Conservation (phyloP, 1,139 yeast genomes). For the Hemisphaericaspora xylanilytica region DNA sequence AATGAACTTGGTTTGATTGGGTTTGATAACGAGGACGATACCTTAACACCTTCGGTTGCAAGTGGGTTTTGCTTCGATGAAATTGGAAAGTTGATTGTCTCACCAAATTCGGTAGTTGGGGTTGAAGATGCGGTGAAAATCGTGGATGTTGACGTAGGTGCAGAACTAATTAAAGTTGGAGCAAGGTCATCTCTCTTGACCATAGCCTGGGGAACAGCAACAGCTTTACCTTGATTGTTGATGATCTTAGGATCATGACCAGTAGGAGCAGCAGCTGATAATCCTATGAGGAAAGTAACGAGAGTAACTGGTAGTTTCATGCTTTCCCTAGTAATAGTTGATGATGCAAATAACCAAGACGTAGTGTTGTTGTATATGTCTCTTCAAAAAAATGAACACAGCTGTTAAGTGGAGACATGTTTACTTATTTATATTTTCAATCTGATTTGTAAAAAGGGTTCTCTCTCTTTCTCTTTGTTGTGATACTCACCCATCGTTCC, state of each 20-base stretch:
- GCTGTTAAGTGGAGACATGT: too few species aligned
- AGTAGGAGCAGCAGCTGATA: too few species aligned
- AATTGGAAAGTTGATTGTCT: conserved; percentile 3
- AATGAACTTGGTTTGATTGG: conserved; percentile 5
- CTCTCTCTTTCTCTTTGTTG: too few species aligned
- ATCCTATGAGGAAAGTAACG: too few species aligned
- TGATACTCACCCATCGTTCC: too few species aligned
- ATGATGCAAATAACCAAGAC: too few species aligned
- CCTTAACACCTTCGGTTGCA: conserved; percentile 7
- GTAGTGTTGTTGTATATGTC: too few species aligned
- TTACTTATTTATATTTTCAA: too few species aligned
- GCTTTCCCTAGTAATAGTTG: too few species aligned
- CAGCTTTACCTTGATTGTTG: conserved; percentile 5
- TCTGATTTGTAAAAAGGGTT: too few species aligned
- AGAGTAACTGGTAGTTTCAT: too few species aligned
- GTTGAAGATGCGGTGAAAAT: conserved; percentile 2
- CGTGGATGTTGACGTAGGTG: conserved; percentile 2
- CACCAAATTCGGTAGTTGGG: conserved; percentile 1
- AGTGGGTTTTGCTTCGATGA: conserved; percentile 6
- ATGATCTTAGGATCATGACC: neutral
- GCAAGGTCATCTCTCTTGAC: conserved; percentile 2
- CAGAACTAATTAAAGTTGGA: conserved; percentile 1
- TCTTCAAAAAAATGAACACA: too few species aligned
- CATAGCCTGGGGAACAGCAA: neutral
- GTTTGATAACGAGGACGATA: conserved; percentile 3